phyloP scores from a whole-genome alignment of 202 grass and related monocot species.

The Bolboschoenoplectus hybrid region DNA sequence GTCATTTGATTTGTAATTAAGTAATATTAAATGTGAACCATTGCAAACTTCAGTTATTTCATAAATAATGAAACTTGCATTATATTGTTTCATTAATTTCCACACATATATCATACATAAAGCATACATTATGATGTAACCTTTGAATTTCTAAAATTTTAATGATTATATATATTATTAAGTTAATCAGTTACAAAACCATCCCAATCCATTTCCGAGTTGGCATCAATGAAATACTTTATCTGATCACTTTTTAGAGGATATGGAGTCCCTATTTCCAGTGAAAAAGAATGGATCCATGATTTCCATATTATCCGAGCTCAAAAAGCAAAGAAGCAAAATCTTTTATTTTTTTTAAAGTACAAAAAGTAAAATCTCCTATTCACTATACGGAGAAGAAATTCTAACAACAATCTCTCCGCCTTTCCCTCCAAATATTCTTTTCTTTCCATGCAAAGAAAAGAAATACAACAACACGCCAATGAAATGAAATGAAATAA shows the following conservation, averaged over 20 bases:
- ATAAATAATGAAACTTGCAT: neutral
- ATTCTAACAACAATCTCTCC: slow-evolving; percentile 34
- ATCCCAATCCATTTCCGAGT: neutral
- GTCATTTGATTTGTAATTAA: neutral
- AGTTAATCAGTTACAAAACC: neutral
- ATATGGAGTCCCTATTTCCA: neutral
- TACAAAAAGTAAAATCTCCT: neutral
- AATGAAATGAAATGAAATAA: slow-evolving; percentile 43
- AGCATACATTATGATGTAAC: neutral
- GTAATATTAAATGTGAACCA: neutral
- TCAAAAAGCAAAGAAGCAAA: neutral
- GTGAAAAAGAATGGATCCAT: neutral
- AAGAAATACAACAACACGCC: neutral
- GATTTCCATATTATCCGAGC: neutral
- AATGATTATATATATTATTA: no score
- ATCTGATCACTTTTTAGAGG: no score
- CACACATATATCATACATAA: neutral
- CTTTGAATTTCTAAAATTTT: no score
- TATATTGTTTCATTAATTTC: neutral
- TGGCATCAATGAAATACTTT: no score
- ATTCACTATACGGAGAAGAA: neutral
- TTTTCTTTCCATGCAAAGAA: slow-evolving; percentile 33
- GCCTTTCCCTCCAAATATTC: slow-evolving; percentile 12
- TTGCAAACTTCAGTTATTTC: neutral
- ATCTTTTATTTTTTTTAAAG: neutral